Conservation (phyloP, 805 yeast genomes). For the Saccharomycopsis fibuligera region DNA sequence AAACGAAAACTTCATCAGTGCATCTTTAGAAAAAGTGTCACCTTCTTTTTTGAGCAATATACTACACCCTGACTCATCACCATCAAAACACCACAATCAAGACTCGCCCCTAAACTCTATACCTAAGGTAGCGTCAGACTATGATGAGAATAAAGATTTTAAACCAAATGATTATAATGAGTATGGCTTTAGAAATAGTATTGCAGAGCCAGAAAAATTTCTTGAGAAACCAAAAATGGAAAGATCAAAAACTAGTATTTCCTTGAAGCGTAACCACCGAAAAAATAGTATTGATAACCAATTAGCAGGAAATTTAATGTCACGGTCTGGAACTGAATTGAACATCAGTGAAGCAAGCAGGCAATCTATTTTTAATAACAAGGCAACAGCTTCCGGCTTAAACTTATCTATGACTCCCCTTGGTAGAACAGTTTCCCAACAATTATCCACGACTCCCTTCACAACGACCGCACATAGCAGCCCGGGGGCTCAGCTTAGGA, state of each 20-base stretch:
- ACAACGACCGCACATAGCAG: too few species aligned
- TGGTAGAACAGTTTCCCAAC: not conserved
- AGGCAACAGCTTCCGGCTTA: not conserved
- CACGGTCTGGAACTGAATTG: slow-evolving; percentile 1
- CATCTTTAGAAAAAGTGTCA: slow-evolving; percentile 4
- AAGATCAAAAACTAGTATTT: not conserved
- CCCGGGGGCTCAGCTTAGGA: too few species aligned
- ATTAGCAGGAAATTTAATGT: not conserved
- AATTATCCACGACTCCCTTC: too few species aligned
- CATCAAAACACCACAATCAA: not conserved
- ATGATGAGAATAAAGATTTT: not conserved
- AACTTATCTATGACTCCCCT: slow-evolving; percentile 10
- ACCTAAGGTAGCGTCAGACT: not conserved
- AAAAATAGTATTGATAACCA: not conserved
- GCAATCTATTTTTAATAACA: not conserved
- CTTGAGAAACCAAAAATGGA: not conserved
- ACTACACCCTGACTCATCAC: not conserved
- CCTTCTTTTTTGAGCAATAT: slow-evolving; percentile 1
- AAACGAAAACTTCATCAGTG: not conserved
- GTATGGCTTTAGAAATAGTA: too few species aligned
- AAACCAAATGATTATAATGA: not conserved
- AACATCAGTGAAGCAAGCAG: not conserved
- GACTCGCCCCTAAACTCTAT: not conserved
- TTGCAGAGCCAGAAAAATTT: too few species aligned
- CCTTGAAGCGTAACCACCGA: not conserved